Base-by-base conservation (phyloP, 768 basidiomycete species). In the Lactarius sp. region DNA sequence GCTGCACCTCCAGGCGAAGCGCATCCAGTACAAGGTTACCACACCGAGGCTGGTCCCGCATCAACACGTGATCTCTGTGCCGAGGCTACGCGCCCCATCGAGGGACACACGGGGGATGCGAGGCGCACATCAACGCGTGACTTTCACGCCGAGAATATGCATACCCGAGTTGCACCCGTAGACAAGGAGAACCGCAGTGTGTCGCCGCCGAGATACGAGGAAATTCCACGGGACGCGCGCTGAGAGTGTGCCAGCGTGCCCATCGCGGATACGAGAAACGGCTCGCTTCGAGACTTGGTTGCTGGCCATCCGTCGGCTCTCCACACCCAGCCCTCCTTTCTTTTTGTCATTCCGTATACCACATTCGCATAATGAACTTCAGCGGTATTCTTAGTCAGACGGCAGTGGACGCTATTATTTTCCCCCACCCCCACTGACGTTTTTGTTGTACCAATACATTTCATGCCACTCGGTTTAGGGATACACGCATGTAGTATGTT, bases 1-100 rank as follows among this genome's bases (percentile, higher is more conserved):
- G 39, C 52, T 20, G 63, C 66, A 18, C 57, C 62, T n/a, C 34
- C 56, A 6, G 64, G 60, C 10, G 64, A 67, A 46, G 13, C 6
- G 27, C 34, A 59, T 34, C 34, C 7, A 1, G 44, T 54, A 27
- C 64, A 62, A 27, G 59, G 56, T 33, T 60, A 64, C 14, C 36
- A 10, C 20, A 20, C 46, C n/a, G 46, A 46, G n/a, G n/a, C 46
- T 10, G 36, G 56, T 16, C 10, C 5, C 18, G 9, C 52, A 27
- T 34, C 59, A 37, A 42, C 16, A 10, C 18, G n/a, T 36, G 49
- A 60, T 20, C 46, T 27, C 20, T 4, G 14, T 42, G 18, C 42
- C 18, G 37, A 2, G 27, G 27, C 27, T 2, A 2, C 27, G 27
- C 27, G 27, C 27, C 27, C 27, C 27, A 27, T 27, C 27, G 27